phyloP scores from a whole-genome alignment of 306 rosid species.

The Castanospermum australe region DNA sequence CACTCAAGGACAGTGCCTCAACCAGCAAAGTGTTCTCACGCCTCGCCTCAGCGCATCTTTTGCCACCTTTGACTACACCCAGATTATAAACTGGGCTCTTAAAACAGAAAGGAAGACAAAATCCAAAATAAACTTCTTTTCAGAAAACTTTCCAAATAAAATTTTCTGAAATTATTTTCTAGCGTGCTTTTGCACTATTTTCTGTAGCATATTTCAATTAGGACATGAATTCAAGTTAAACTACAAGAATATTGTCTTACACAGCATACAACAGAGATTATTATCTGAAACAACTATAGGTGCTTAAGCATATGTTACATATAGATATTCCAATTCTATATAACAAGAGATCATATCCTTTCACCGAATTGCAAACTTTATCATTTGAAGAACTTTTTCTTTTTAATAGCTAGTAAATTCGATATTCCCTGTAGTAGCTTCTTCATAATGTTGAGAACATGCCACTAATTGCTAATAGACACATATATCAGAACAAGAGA shows the following conservation, averaged over 20 bases:
- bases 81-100: not conserved
- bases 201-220: not conserved
- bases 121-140: not conserved
- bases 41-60: too few relatives aligned
- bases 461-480: not conserved
- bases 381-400: not conserved
- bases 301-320: not conserved
- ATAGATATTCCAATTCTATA: not conserved
- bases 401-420: not conserved
- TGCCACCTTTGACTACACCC: too few relatives aligned
- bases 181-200: not conserved
- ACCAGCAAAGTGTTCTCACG: too few relatives aligned
- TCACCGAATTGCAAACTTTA: not conserved
- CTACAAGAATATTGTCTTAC: not conserved
- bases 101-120: not conserved
- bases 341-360: not conserved
- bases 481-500: not conserved
- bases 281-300: not conserved
- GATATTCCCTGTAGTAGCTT: not conserved
- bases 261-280: not conserved
- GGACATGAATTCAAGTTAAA: not conserved
- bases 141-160: not conserved
- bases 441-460: not conserved
- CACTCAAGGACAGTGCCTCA: too few relatives aligned
- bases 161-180: not conserved